Evolutionary conservation across 495 filamentous ascomycete species (phyloP).

Genomic region (Tuber melanosporum): DNA sequence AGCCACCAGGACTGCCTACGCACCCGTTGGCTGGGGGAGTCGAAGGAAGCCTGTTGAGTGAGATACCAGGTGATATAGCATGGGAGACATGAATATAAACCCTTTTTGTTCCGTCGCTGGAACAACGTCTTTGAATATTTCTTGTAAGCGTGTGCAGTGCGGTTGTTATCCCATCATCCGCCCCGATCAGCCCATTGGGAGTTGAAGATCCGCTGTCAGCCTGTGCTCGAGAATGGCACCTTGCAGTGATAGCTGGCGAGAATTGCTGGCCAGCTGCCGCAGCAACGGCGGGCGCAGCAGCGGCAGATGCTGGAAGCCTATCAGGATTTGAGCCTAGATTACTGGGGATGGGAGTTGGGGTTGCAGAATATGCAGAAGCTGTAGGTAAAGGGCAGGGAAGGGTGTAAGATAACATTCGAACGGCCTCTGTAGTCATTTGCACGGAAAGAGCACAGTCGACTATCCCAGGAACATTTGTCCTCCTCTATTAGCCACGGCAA

Average conservation of each 20-base stretch:
- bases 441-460: conserved; percentile 37
- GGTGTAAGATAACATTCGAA: conserved; percentile 43
- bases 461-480: conserved; percentile 7
- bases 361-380: conserved; percentile 28
- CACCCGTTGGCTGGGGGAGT: conserved; percentile 26
- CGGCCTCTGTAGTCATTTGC: conserved; percentile 36
- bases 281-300: conserved; percentile 38
- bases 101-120: conserved; percentile 28
- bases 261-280: conserved; percentile 41
- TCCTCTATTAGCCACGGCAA: conserved; percentile 27
- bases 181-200: conserved; percentile 31
- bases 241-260: conserved; percentile 36
- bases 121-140: conserved; percentile 35
- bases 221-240: conserved; percentile 28
- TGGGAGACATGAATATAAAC: conserved; percentile 41
- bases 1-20: conserved; percentile 12
- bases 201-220: conserved; percentile 30
- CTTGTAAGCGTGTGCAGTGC: conserved; percentile 39
- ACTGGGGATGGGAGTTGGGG: conserved; percentile 35
- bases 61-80: conserved; percentile 40
- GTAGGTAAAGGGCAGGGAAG: conserved; percentile 42
- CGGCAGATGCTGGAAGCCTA: conserved; percentile 40
- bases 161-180: conserved; percentile 38
- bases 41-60: conserved; percentile 36
- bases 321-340: conserved; percentile 27